A percentile compares a stretch with the other conserved stretches of the same genome.
These are phyloP conservation scores for Cladochytrium replicatum DNA, from an alignment of 192 early-diverging fungal species.

Conservation along the genomic window DNA sequence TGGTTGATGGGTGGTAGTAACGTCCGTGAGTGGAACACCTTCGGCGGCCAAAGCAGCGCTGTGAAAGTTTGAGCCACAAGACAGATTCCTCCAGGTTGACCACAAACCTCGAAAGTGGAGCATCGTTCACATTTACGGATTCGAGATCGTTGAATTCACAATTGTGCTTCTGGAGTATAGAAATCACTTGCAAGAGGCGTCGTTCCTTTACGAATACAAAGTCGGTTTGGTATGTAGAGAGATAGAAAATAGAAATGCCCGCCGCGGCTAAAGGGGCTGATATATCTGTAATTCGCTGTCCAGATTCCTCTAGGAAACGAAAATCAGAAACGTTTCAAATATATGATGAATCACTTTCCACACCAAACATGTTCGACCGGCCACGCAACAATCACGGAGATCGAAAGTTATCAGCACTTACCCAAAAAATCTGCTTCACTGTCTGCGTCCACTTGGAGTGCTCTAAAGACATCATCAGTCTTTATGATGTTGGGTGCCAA, in stretches of 20 bases:
- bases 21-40: conserved; percentile 13
- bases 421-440: no score
- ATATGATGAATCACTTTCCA: no score
- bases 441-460: no score
- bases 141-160: conserved; percentile 32
- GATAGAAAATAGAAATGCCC: conserved; percentile 63
- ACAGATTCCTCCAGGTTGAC: conserved; percentile 15
- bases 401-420: no score
- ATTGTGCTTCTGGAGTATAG: conserved; percentile 28
- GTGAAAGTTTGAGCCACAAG: conserved; percentile 14
- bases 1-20: conserved; percentile 19
- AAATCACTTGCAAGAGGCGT: conserved; percentile 42
- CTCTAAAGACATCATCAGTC: conserved; percentile 48
- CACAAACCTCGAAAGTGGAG: conserved; percentile 4
- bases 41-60: conserved; percentile 15
- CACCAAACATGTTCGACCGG: no score
- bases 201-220: conserved; percentile 61
- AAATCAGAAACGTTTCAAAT: no score
- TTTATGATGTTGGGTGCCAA: no score
- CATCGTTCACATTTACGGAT: conserved; percentile 1
- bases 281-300: conserved; percentile 47
- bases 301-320: conserved; percentile 53
- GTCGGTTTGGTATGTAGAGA: conserved; percentile 67
- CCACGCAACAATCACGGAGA: no score
- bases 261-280: conserved; percentile 43